Conservation (phyloP, 176 grass and related monocot species). For the Microstegium vimineum region DNA sequence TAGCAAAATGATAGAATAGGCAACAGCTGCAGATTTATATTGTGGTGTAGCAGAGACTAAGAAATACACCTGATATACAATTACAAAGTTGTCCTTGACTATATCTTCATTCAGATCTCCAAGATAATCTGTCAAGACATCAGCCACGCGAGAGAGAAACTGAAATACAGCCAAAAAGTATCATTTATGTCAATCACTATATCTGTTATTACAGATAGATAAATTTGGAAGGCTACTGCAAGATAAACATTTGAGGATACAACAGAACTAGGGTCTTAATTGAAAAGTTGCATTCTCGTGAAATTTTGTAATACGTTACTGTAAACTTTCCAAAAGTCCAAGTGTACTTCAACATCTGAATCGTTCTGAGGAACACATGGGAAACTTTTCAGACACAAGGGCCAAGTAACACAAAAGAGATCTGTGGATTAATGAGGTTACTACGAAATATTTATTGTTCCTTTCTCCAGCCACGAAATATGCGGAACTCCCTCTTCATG, state of each 20-base stretch:
- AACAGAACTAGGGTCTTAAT: background rate
- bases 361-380: background rate
- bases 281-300: background rate
- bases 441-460: background rate
- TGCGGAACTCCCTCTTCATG: background rate
- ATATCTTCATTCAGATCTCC: slow-evolving; percentile 83
- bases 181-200: background rate
- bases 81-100: slow-evolving; percentile 94
- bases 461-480: background rate
- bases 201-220: background rate
- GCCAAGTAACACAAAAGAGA: background rate
- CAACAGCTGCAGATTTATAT: background rate
- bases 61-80: slow-evolving; percentile 80
- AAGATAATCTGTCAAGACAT: slow-evolving; percentile 83
- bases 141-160: slow-evolving; percentile 79
- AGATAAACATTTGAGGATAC: background rate
- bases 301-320: background rate
- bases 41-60: background rate
- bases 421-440: background rate
- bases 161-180: background rate
- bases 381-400: background rate
- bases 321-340: background rate
- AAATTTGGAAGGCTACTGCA: background rate
- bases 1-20: background rate
- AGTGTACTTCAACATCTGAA: background rate